These are phyloP conservation scores for Mytilinidion resinicola DNA, from an alignment of 495 filamentous ascomycete genomes.

Conservation along the genomic window DNA sequence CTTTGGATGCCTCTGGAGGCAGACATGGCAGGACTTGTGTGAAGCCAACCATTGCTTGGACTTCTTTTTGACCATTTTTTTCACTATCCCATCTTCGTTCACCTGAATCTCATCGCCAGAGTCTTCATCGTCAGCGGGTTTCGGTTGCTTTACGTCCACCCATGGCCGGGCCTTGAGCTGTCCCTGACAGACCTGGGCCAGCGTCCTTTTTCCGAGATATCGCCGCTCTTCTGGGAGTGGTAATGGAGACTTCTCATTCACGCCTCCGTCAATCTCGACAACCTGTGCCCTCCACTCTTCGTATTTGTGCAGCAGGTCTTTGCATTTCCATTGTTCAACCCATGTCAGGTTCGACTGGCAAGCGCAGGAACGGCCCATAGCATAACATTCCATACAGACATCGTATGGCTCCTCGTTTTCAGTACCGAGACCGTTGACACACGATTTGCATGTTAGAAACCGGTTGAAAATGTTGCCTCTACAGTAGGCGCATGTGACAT, in stretches of 20 bases:
- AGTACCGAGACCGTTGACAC: conserved; percentile 48
- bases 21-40: conserved; percentile 66
- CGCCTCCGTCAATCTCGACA: conserved; percentile 55
- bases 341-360: conserved; percentile 81
- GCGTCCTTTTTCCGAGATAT: conserved; percentile 59
- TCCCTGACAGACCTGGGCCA: conserved; percentile 86
- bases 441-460: conserved; percentile 83
- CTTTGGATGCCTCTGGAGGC: conserved; percentile 59
- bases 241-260: conserved; percentile 52
- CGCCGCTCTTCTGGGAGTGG: conserved; percentile 58
- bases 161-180: conserved; percentile 68
- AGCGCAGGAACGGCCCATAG: conserved; percentile 82
- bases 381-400: conserved; percentile 94
- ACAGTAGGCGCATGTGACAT: conserved; percentile 92
- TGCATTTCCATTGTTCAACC: conserved; percentile 90
- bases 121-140: conserved; percentile 34
- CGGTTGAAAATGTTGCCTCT: conserved; percentile 95
- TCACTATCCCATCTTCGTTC: conserved; percentile 38
- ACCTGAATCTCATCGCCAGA: conserved; percentile 37
- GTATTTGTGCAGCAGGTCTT: conserved; percentile 66
- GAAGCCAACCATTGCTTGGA: conserved; percentile 43
- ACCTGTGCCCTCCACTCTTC: conserved; percentile 75
- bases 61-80: conserved; percentile 46
- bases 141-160: conserved; percentile 49
- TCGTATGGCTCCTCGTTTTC: conserved; percentile 59